Evolutionary conservation across 768 basidiomycete genomes (phyloP), one percentile per base, ranked within the genome.

Genomic region (Calocybe gangraenosa): DNA sequence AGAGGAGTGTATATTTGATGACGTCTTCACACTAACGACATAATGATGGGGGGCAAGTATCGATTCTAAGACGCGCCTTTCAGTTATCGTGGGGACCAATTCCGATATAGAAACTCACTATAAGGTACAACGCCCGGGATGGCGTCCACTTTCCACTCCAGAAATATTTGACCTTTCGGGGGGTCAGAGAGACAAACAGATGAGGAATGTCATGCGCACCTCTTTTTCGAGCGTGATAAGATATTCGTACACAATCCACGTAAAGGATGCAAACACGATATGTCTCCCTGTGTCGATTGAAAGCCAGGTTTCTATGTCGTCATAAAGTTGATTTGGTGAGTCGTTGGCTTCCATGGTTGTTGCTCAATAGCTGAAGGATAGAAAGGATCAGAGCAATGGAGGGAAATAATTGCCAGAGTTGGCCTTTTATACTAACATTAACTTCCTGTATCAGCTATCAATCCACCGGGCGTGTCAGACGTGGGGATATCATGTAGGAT

Each of bases 101-200:
- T 22, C n/a, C n/a, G n/a, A n/a, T n/a, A n/a, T n/a, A n/a, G 34
- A 23, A 20, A 17, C 51, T n/a, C 25, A 52, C 51, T 28, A 44
- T 17, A 15, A 52, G 47, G 21, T 52, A 52, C 11, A 52, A 20
- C 1, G 38, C 20, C 30, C 51, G 33, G 8, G 51, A 46, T 7
- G 43, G 43, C 9, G 51, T 52, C 51, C 51, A 48, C 30, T 48
- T 52, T 25, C 47, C 51, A 7, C 36, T 43, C 50, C 50, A 47
- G 42, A 51, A 51, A 30, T 40, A 51, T 42, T 40, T 21, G n/a
- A 47, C 41, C 50, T 51, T n/a, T n/a, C n/a, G 28, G 1, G 14
- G 10, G 3, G 9, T n/a, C 7, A 28, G 7, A 15, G 7, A n/a
- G n/a, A n/a, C n/a, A n/a, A n/a, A n/a, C n/a, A n/a, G n/a, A 2